Conservation (phyloP, 768 basidiomycete species). For the Panus rudis region DNA sequence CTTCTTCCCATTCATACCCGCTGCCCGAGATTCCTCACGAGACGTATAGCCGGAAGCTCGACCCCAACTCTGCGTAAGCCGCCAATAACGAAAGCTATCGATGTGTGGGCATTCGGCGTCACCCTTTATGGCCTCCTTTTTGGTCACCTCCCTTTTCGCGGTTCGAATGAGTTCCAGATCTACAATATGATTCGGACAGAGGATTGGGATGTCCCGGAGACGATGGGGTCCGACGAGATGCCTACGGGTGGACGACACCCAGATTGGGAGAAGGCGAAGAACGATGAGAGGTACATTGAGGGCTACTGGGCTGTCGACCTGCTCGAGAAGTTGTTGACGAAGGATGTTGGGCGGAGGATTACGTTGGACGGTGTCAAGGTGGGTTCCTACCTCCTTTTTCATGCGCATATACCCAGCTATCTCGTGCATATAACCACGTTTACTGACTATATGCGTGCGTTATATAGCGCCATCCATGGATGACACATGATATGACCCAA, state of each 20-base stretch:
- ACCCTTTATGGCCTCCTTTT: constrained; percentile 94
- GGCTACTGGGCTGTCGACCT: constrained; percentile 63
- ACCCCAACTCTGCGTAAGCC: constrained; percentile 28
- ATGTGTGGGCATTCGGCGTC: constrained; percentile 96
- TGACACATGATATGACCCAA: constrained; percentile 58
- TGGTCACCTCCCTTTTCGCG: constrained; percentile 74
- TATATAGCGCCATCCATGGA: constrained; percentile 54
- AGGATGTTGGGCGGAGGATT: constrained; percentile 68
- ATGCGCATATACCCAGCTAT: neutral
- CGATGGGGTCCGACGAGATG: constrained; percentile 67
- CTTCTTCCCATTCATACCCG: no score
- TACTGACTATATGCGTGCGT: no score
- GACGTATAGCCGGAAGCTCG: no score
- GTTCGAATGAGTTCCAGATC: constrained; percentile 61
- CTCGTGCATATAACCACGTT: no score
- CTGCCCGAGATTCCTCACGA: no score
- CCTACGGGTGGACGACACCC: constrained; percentile 54
- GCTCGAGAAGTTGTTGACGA: constrained; percentile 72
- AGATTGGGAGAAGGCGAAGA: constrained; percentile 24
- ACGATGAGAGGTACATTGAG: constrained; percentile 24
- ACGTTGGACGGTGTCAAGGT: constrained; percentile 83
- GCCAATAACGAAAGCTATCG: constrained; percentile 86
- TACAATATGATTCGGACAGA: constrained; percentile 74
- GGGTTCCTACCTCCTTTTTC: constrained; percentile 10
- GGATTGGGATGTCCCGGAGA: constrained; percentile 60